Percentiles rank a stretch among this genome's conserved stretches.
These are phyloP conservation scores for Pseudonitzschia pungens DNA, from an alignment of 108 stramenopile species.

Conservation along the genomic window DNA sequence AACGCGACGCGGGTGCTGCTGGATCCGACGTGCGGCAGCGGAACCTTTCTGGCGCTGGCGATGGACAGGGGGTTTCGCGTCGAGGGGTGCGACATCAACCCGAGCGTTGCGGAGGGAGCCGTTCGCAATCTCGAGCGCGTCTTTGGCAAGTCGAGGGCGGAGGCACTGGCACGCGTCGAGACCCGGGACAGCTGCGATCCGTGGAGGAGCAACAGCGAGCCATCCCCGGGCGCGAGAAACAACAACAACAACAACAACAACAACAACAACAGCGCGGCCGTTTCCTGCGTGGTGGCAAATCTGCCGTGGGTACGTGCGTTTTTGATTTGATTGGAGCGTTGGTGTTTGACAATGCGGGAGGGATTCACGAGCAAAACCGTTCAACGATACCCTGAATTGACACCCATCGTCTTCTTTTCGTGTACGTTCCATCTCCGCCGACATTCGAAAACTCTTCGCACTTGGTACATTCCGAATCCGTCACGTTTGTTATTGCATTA, in stretches of 20 bases:
- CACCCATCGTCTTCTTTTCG: no score
- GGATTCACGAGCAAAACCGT: no score
- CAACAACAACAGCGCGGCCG: not conserved
- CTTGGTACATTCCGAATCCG: no score
- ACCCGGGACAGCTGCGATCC: slow-evolving; percentile 1
- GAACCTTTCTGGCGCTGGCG: slow-evolving; percentile 64
- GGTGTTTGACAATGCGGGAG: no score
- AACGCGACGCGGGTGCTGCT: slow-evolving; percentile 22
- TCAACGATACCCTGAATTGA: no score
- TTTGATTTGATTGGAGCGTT: no score
- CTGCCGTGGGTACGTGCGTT: slow-evolving; percentile 48
- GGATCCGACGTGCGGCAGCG: slow-evolving; percentile 71
- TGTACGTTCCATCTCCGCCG: no score
- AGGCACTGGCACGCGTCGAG: not conserved
- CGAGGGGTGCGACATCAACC: slow-evolving; percentile 60
- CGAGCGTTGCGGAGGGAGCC: slow-evolving; percentile 51
- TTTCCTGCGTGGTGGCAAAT: slow-evolving; percentile 65
- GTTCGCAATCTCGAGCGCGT: slow-evolving; percentile 44
- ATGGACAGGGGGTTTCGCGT: slow-evolving; percentile 37
- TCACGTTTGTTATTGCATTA: no score
- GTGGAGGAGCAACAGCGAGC: slow-evolving; percentile 3
- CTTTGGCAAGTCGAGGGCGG: slow-evolving; percentile 23
- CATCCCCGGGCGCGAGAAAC: not conserved
- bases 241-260: no score
- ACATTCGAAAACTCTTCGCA: no score